Percentiles rank a stretch among this genome's conserved stretches.
Evolutionary conservation across 371 early-diverging fungal genomes (phyloP).

Genomic region (Syncephalastrum monosporum): DNA sequence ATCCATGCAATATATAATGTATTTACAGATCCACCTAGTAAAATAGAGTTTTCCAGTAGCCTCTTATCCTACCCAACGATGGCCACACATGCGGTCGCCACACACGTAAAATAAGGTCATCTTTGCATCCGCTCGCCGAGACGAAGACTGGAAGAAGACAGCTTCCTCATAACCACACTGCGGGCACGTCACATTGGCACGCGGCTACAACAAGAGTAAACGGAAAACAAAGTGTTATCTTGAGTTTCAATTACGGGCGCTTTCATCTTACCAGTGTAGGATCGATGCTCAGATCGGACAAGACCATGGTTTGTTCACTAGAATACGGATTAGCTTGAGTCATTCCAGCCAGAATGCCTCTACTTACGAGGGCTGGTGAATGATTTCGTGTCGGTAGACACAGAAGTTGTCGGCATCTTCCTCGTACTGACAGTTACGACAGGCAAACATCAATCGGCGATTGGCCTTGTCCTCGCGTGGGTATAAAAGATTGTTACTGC

Average conservation of each 20-base stretch:
- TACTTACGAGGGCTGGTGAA: conserved; percentile 75
- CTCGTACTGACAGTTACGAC: conserved; percentile 91
- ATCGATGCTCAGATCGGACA: conserved; percentile 81
- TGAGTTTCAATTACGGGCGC: neutral
- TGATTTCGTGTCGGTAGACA: conserved; percentile 87
- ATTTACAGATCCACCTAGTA: no score
- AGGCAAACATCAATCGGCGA: conserved; percentile 80
- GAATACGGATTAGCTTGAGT: conserved; percentile 1
- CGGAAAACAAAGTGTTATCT: neutral
- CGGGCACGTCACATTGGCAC: conserved; percentile 68
- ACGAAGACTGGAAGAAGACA: conserved; percentile 91
- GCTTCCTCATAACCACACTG: conserved; percentile 77
- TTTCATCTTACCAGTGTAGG: conserved; percentile 63
- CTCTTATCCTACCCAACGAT: conserved; percentile 66
- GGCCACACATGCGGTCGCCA: conserved; percentile 69
- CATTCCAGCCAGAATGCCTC: neutral
- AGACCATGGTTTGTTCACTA: conserved; percentile 76
- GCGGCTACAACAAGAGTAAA: conserved; percentile 44
- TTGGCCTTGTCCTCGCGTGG: conserved; percentile 86
- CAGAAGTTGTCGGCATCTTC: conserved; percentile 82
- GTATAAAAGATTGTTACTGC: conserved; percentile 94
- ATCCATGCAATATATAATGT: no score
- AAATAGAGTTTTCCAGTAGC: neutral
- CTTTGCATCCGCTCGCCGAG: conserved; percentile 81
- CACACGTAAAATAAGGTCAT: conserved; percentile 96